These are phyloP conservation scores for Aspergillus jensenii DNA, from an alignment of 2,329 filamentous ascomycete genomes.

Conservation along the genomic window DNA sequence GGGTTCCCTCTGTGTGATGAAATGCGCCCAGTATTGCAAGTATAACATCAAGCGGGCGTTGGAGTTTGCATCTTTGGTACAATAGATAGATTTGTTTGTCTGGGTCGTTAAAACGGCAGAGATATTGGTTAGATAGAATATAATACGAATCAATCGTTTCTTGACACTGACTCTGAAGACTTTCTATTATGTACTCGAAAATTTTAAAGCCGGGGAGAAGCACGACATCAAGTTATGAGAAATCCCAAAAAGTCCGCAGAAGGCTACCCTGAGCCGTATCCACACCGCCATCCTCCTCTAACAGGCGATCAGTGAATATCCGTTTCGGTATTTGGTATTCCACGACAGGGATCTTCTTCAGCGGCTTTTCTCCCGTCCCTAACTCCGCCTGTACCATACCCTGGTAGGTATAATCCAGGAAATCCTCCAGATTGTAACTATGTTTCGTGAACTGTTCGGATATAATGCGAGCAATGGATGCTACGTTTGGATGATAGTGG, in stretches of 20 bases:
- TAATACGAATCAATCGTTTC: not conserved
- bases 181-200: slow-evolving; percentile 19
- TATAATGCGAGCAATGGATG: slow-evolving; percentile 88
- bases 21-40: not conserved
- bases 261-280: slow-evolving; percentile 39
- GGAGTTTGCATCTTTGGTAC: not conserved
- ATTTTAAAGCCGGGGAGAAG: slow-evolving; percentile 8
- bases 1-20: not conserved
- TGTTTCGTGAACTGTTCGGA: slow-evolving; percentile 97
- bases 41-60: not conserved
- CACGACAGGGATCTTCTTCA: slow-evolving; percentile 83
- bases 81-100: slow-evolving; percentile 9
- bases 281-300: slow-evolving; percentile 41
- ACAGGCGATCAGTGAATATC: slow-evolving; percentile 59
- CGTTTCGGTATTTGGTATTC: slow-evolving; percentile 93
- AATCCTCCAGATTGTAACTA: slow-evolving; percentile 93
- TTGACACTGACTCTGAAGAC: not conserved
- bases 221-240: slow-evolving; percentile 21
- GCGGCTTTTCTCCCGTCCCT: slow-evolving; percentile 60
- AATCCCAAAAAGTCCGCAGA: slow-evolving; percentile 41
- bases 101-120: not conserved
- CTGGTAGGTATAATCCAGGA: slow-evolving; percentile 86
- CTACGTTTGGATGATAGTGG: slow-evolving; percentile 96
- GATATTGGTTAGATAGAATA: slow-evolving; percentile 6
- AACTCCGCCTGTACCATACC: slow-evolving; percentile 79